Evolutionary conservation across 768 basidiomycete genomes (phyloP), one percentile per base, ranked within the genome.

Genomic region (Tephrocybe sp.): DNA sequence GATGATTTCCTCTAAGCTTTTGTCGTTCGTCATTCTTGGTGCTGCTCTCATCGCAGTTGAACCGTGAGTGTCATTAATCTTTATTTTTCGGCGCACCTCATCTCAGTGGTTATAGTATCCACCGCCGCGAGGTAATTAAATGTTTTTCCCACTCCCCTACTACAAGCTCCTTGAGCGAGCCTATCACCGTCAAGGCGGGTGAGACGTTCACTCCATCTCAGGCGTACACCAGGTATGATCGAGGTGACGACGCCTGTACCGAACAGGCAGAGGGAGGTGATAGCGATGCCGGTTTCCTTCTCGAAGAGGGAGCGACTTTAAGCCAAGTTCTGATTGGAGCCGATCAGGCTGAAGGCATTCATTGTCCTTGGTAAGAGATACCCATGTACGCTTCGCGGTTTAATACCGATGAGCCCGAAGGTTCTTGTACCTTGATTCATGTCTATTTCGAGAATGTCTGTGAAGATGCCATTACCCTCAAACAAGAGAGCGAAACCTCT

Each of bases 321-420:
- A 73, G 68, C 45, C 65, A 63, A n/a, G 73, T 75, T 34, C 62
- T 67, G 17, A 74, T 75, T 48, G 73, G 73, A 3, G 61, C 68
- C 24, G 69, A 73, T 58, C 73, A 74, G 50, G 60, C 69, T 37
- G 73, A 75, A 46, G 73, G 73, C 33, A 61, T 73, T 39, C 72
- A 74, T 49, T 73, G 72, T n/a, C 58, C 65, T 72, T 45, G 69
- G 70, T 70, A 50, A 15, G 58, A 36, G 9, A 24, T 51, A 0
- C 15, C 4, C 4, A 12, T 36, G 34, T 14, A 39, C 12, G 3
- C 20, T 4, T 18, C 8, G 3, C 5, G 3, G n/a, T 39, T 21
- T 6, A 18, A 21, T 39, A 39, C 20, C n/a, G 34, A 36, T 4
- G 7, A 36, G 18, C 18, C 20, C 12, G 17, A 47, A 58, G 57